Conservation (phyloP, 108 stramenopile genomes). For the Discostella stelligeroides region DNA sequence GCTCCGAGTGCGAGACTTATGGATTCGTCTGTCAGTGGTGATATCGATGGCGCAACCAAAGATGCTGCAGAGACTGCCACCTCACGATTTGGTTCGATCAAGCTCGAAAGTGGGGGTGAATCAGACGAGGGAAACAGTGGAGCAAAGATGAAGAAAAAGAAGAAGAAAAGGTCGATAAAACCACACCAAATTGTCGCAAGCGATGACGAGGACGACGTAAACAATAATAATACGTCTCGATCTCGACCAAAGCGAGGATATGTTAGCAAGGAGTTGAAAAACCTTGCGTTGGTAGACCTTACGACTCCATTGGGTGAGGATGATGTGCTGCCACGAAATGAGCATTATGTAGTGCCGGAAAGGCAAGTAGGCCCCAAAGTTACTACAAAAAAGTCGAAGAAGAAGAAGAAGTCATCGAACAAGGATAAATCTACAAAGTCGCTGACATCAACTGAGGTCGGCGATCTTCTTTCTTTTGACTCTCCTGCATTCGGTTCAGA, state of each 20-base stretch:
- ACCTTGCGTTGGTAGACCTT: conserved; percentile 83
- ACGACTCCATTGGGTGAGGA: conserved; percentile 81
- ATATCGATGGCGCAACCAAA: conserved; percentile 14
- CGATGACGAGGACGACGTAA: conserved; percentile 84
- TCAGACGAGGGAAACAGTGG: conserved; percentile 45
- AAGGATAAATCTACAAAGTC: conserved; percentile 50
- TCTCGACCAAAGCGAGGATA: conserved; percentile 27
- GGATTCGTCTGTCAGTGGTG: conserved; percentile 6
- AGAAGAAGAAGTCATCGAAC: conserved; percentile 69
- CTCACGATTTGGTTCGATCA: conserved; percentile 68
- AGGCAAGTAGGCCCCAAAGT: conserved; percentile 9
- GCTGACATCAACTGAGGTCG: background rate
- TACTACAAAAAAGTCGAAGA: conserved; percentile 27
- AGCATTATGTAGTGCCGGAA: conserved; percentile 70
- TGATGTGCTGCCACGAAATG: conserved; percentile 82
- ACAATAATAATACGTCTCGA: conserved; percentile 52
- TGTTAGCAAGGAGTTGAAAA: conserved; percentile 56
- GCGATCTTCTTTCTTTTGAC: conserved; percentile 54
- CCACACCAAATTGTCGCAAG: conserved; percentile 51
- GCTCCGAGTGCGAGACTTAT: conserved; percentile 17
- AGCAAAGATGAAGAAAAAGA: conserved; percentile 59
- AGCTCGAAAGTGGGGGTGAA: conserved; percentile 69
- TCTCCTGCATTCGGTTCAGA: conserved; percentile 48
- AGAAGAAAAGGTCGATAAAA: conserved; percentile 65
- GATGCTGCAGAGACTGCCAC: conserved; percentile 21